These are phyloP conservation scores for Rhizoclosmatium globosum DNA, from an alignment of 192 early-diverging fungal genomes.

Conservation along the genomic window DNA sequence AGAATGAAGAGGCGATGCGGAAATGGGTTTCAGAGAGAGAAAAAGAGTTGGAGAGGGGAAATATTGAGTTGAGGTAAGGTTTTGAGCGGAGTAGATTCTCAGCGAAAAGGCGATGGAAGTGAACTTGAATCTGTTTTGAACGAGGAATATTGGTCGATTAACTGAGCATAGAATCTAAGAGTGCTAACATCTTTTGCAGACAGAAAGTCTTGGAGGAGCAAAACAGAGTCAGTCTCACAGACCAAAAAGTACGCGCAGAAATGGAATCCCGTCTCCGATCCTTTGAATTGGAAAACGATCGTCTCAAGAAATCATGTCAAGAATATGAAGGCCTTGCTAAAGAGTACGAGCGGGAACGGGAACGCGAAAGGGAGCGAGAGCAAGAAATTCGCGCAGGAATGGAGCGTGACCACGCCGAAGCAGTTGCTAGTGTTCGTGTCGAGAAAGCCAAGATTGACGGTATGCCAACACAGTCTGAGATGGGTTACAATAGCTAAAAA, in stretches of 20 bases:
- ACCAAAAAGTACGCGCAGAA: too few relatives aligned
- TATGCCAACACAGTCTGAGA: background rate
- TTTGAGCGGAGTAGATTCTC: too few relatives aligned
- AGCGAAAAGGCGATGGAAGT: too few relatives aligned
- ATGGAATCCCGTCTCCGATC: too few relatives aligned
- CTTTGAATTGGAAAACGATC: too few relatives aligned
- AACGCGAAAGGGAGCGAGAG: conserved; percentile 27
- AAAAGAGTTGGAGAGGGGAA: conserved; percentile 49
- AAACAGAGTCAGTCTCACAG: too few relatives aligned
- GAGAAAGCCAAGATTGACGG: conserved; percentile 53
- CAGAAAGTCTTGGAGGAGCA: background rate
- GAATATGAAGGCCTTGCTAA: too few relatives aligned
- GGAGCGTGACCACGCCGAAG: conserved; percentile 45
- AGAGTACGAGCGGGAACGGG: too few relatives aligned
- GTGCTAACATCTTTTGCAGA: background rate
- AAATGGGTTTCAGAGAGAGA: conserved; percentile 46
- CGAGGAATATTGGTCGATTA: too few relatives aligned
- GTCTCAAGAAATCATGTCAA: too few relatives aligned
- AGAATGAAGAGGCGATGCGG: conserved; percentile 33
- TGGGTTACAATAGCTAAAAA: conserved; percentile 39
- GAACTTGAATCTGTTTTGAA: too few relatives aligned
- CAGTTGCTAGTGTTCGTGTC: conserved; percentile 47
- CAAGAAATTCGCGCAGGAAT: conserved; percentile 52
- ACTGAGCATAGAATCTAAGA: too few relatives aligned
- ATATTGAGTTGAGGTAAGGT: conserved; percentile 24